Evolutionary conservation across 2,329 filamentous ascomycete genomes (phyloP).

Genomic region (Chaetomium olivaceum): DNA sequence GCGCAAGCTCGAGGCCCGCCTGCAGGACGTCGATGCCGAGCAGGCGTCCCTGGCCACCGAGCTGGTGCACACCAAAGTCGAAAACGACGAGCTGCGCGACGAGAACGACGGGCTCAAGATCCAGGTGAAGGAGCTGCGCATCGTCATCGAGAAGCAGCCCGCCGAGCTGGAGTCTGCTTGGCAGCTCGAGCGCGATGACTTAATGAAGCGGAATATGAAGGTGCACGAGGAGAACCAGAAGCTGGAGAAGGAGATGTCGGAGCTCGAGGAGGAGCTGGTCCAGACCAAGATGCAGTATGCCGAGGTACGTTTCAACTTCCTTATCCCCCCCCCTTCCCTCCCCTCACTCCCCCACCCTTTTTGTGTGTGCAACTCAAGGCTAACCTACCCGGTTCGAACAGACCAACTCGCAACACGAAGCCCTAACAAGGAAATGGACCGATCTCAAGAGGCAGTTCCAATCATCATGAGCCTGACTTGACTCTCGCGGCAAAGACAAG

Average conservation of each 20-base stretch:
- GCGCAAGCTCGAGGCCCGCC: constrained; percentile 82
- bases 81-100: constrained; percentile 86
- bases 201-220: constrained; percentile 89
- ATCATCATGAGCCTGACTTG: constrained; percentile 1
- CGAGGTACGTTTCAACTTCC: constrained; percentile 68
- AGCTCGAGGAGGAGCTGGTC: constrained; percentile 91
- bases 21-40: constrained; percentile 85
- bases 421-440: constrained; percentile 73
- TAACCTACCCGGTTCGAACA: neutral
- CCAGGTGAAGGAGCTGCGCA: constrained; percentile 81
- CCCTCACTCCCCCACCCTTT: neutral
- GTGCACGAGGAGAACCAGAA: constrained; percentile 90
- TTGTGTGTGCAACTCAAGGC: neutral
- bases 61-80: constrained; percentile 86
- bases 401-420: constrained; percentile 69
- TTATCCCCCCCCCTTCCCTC: neutral
- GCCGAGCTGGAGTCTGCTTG: constrained; percentile 81
- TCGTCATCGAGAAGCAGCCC: constrained; percentile 86
- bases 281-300: constrained; percentile 93
- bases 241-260: constrained; percentile 84
- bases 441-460: constrained; percentile 65
- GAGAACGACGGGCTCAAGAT: constrained; percentile 84
- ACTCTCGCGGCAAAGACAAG: neutral
- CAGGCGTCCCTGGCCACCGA: constrained; percentile 90
- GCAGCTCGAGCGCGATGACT: constrained; percentile 80